These are phyloP conservation scores for Inga leiocalycina DNA, from an alignment of 306 rosid species.

Conservation along the genomic window DNA sequence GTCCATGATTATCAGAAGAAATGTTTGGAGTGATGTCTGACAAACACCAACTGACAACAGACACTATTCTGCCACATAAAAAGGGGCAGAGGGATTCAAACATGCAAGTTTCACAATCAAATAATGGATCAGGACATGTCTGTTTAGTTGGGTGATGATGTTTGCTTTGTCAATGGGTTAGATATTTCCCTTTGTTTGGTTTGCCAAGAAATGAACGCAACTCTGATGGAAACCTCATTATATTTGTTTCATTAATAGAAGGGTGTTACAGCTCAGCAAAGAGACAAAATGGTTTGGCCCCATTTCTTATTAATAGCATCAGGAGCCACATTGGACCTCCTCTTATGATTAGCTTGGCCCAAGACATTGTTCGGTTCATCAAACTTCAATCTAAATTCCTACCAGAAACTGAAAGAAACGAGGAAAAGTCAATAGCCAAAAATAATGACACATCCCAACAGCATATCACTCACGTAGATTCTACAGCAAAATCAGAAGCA, in stretches of 20 bases:
- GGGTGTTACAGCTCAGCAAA: background rate
- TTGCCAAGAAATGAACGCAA: constrained; percentile 14
- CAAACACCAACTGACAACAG: constrained; percentile 22
- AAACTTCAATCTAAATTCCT: background rate
- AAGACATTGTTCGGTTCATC: background rate
- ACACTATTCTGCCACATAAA: background rate
- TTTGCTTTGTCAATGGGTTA: no score
- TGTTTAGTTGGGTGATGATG: no score
- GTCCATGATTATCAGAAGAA: constrained; percentile 32
- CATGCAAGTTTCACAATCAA: background rate
- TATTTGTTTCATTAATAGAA: background rate
- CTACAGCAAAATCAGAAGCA: background rate
- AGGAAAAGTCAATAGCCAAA: constrained; percentile 11
- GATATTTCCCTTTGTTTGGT: no score
- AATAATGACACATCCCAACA: background rate
- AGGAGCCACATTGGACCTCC: background rate
- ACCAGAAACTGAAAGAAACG: constrained; percentile 12
- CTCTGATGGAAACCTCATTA: background rate
- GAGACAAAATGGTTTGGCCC: background rate
- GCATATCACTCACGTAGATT: background rate
- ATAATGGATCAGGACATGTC: no score
- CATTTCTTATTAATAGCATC: background rate
- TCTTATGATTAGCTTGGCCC: background rate
- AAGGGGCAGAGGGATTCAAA: background rate
- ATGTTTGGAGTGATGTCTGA: background rate